Evolutionary conservation across 805 yeast species (phyloP).

Genomic region (Candida pseudofarinosa): DNA sequence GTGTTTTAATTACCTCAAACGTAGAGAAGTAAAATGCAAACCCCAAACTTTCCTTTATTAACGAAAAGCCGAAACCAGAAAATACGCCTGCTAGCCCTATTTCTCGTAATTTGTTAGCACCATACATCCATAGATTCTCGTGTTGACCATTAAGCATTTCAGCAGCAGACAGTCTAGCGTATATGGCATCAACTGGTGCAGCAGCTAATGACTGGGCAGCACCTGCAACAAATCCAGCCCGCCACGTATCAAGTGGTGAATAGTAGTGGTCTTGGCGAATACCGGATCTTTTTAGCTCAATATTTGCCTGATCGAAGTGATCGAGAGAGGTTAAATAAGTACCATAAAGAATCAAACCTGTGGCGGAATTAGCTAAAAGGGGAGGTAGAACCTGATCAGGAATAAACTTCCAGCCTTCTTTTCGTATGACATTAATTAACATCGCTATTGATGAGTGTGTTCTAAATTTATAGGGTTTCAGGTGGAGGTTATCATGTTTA

Average conservation of each 20-base stretch:
- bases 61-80: slow-evolving; percentile 81
- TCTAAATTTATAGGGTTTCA: slow-evolving; percentile 49
- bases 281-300: slow-evolving; percentile 4
- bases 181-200: slow-evolving; percentile 90
- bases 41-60: slow-evolving; percentile 75
- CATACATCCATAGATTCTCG: slow-evolving; percentile 74
- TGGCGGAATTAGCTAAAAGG: slow-evolving; percentile 79
- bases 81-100: slow-evolving; percentile 82
- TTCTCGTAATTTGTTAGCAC: slow-evolving; percentile 59
- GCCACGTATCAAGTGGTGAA: slow-evolving; percentile 52
- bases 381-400: slow-evolving; percentile 89
- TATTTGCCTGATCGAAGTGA: slow-evolving; percentile 15
- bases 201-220: slow-evolving; percentile 85
- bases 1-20: slow-evolving; percentile 75
- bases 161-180: slow-evolving; percentile 71
- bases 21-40: slow-evolving; percentile 81
- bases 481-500: slow-evolving; percentile 40
- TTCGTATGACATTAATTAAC: slow-evolving; percentile 61
- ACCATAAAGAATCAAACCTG: slow-evolving; percentile 82
- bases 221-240: slow-evolving; percentile 86
- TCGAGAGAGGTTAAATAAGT: slow-evolving; percentile 63
- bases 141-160: slow-evolving; percentile 67
- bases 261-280: slow-evolving; percentile 14
- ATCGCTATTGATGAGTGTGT: slow-evolving; percentile 82
- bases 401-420: slow-evolving; percentile 82